These are phyloP conservation scores for Lagenidium sp. DNA, from an alignment of 352 stramenopile genomes.

Conservation along the genomic window DNA sequence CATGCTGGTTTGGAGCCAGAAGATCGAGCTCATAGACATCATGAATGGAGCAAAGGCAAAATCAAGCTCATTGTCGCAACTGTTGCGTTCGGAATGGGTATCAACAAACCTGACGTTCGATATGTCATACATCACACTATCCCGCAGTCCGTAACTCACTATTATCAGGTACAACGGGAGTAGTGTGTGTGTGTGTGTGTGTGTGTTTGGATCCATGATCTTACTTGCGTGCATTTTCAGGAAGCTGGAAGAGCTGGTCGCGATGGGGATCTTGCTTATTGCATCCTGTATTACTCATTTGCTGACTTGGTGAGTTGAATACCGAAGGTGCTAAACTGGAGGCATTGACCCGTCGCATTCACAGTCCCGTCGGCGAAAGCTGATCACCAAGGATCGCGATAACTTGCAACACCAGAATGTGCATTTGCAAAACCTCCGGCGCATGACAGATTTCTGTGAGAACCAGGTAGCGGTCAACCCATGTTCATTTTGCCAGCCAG, in stretches of 20 bases:
- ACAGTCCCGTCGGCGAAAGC: slow-evolving; percentile 51
- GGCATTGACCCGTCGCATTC: not conserved
- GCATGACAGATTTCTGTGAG: slow-evolving; percentile 85
- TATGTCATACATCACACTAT: slow-evolving; percentile 88
- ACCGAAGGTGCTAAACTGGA: no score
- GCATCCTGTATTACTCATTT: slow-evolving; percentile 85
- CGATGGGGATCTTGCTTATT: slow-evolving; percentile 77
- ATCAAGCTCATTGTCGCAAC: slow-evolving; percentile 87
- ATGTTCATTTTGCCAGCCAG: no score
- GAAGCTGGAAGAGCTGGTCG: slow-evolving; percentile 76
- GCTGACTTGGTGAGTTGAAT: slow-evolving; percentile 50
- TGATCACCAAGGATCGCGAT: slow-evolving; percentile 75
- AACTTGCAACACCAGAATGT: slow-evolving; percentile 77
- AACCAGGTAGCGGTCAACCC: slow-evolving; percentile 53
- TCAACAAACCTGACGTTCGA: slow-evolving; percentile 85
- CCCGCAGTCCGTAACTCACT: slow-evolving; percentile 83
- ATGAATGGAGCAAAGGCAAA: slow-evolving; percentile 86
- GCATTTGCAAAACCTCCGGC: slow-evolving; percentile 70
- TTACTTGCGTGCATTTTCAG: no score
- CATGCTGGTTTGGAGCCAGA: slow-evolving; percentile 68
- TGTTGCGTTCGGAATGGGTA: slow-evolving; percentile 85
- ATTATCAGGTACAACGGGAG: slow-evolving; percentile 65
- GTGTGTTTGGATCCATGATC: not conserved
- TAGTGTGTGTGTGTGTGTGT: not conserved
- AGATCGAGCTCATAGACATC: slow-evolving; percentile 67